Percentiles rank a stretch among this genome's conserved stretches.
These are phyloP conservation scores for Fagus sylvatica DNA, from an alignment of 306 rosid species.

Conservation along the genomic window DNA sequence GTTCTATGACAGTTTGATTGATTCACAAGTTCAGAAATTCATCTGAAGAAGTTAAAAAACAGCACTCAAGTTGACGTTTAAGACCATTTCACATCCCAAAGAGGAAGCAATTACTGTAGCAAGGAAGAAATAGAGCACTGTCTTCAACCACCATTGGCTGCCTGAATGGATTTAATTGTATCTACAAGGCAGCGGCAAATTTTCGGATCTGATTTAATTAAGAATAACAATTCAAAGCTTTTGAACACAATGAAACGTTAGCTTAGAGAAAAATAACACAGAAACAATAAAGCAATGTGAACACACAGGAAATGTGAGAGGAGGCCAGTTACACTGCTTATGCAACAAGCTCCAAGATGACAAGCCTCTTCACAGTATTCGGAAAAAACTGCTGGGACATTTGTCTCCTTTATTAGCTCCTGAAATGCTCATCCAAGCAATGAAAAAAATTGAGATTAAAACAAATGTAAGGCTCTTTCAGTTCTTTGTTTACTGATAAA, in stretches of 20 bases:
- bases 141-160: conserved; percentile 78
- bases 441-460: conserved; percentile 10
- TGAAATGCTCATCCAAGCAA: conserved; percentile 32
- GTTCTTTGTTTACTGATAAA: not conserved
- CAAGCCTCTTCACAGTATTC: conserved; percentile 98
- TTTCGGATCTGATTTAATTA: not conserved
- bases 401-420: conserved; percentile 61
- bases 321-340: conserved; percentile 49
- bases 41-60: not conserved
- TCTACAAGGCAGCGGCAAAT: conserved; percentile 46
- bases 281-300: conserved; percentile 4
- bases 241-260: not conserved
- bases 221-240: conserved; percentile 1
- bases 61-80: not conserved
- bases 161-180: conserved; percentile 89
- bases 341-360: conserved; percentile 79
- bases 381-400: conserved; percentile 65
- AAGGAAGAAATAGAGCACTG: conserved; percentile 74
- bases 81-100: conserved; percentile 58
- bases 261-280: not conserved
- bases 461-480: not conserved
- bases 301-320: conserved; percentile 65
- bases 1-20: too few species aligned
- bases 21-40: not conserved
- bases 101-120: conserved; percentile 86